A percentile compares a stretch with the other conserved stretches of the same genome.
Conservation (phyloP, 441 rosid genomes). For the Dalechampia spathulata region DNA sequence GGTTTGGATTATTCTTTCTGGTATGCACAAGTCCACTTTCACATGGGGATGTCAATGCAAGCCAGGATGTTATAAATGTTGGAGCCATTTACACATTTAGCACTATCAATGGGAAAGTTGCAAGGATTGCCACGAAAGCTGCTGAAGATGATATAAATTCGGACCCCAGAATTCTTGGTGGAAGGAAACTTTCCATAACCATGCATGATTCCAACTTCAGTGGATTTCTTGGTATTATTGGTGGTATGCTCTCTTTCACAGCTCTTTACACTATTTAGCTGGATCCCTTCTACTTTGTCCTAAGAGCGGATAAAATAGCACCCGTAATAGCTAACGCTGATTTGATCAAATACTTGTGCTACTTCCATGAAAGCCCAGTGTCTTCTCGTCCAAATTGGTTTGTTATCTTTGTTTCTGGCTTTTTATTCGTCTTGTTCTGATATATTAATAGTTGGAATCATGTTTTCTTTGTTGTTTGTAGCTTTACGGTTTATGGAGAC, state of each 20-base stretch:
- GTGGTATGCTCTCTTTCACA: conserved; percentile 52
- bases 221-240: conserved; percentile 71
- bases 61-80: conserved; percentile 40
- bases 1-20: conserved; percentile 31
- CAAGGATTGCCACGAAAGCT: conserved; percentile 62
- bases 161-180: conserved; percentile 62
- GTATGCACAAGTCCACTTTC: conserved; percentile 32
- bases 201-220: conserved; percentile 62
- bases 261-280: too few relatives aligned
- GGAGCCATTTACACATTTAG: conserved; percentile 60
- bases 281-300: too few relatives aligned
- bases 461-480: conserved; percentile 32
- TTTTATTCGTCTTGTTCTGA: background rate
- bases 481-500: conserved; percentile 87
- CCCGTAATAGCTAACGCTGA: too few relatives aligned
- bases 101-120: conserved; percentile 44
- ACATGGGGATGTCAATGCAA: conserved; percentile 21
- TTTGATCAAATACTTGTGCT: too few relatives aligned
- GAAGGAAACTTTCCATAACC: conserved; percentile 44
- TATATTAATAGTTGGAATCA: conserved; percentile 1
- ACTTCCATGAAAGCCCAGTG: too few relatives aligned
- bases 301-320: too few relatives aligned
- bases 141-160: conserved; percentile 75
- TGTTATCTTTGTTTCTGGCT: too few relatives aligned
- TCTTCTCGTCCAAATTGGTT: background rate